Evolutionary conservation across 192 early-diverging fungal species (phyloP).

Genomic region (Coemansia sp.): DNA sequence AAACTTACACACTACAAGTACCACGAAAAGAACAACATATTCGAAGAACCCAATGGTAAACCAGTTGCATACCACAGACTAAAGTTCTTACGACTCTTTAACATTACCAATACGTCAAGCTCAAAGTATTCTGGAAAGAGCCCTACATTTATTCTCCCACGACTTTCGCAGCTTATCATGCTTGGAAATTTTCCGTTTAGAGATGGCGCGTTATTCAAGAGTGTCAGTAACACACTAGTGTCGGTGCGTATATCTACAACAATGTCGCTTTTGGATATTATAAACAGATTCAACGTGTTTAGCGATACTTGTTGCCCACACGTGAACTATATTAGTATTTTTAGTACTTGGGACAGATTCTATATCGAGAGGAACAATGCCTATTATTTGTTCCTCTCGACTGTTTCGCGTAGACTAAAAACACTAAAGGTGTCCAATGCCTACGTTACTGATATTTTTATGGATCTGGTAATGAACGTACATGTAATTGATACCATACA

Average conservation of each 20-base stretch:
- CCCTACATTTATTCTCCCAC: not conserved
- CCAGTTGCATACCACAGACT: not conserved
- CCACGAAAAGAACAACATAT: not conserved
- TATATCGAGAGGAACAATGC: constrained; percentile 1
- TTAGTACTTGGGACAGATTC: constrained; percentile 3
- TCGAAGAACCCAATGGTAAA: constrained; percentile 2
- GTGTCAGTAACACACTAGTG: not conserved
- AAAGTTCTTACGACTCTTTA: not conserved
- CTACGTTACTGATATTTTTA: constrained; percentile 1
- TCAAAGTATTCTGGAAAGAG: not conserved
- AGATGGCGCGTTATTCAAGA: constrained; percentile 3
- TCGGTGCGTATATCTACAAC: constrained; percentile 1
- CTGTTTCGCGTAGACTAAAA: not conserved
- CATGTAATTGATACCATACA: not conserved
- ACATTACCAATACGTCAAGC: not conserved
- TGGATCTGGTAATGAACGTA: constrained; percentile 8
- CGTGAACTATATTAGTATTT: not conserved
- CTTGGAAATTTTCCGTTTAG: not conserved
- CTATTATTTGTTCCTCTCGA: not conserved
- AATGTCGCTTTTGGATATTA: constrained; percentile 7
- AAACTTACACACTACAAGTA: not conserved
- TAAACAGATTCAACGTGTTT: constrained; percentile 7
- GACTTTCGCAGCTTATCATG: not conserved
- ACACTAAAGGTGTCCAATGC: not conserved
- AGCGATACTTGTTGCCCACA: constrained; percentile 2